Base-by-base conservation (phyloP, 2,329 filamentous ascomycete species). In the Penicillium sp. region DNA sequence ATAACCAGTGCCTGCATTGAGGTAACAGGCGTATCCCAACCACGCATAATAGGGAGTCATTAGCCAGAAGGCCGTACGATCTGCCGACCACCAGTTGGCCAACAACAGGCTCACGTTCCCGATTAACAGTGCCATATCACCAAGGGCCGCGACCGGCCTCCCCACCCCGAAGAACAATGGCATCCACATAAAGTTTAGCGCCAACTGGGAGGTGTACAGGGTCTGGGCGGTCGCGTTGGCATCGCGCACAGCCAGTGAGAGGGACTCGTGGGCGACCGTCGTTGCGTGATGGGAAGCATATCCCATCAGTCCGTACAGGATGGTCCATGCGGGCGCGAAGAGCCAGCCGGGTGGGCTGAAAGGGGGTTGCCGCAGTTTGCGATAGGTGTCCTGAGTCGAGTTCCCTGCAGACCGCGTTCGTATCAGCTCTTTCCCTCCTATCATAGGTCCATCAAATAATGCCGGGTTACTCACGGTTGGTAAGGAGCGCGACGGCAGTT, bases 101-200 rank as follows among this genome's bases (percentile, higher is more conserved):
- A 88, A 81, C 45, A 96, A 73, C 62, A 90, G 92, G 6, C 80
- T 82, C 43, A 89, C 88, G 27, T 87, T 76, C 8, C 87, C 90
- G 0, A 87, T 77, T 8, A 96, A 78, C 0, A 85, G 80, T 25
- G 89, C 73, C 45, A 95, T 86, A 68, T 96, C 89, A 25, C 81
- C 80, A 6, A 89, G 84, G 3, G 92, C 91, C 65, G 84, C 82
- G 46, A 87, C 79, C 1, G 91, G 90, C 14, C 83, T 82, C 58
- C 86, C 85, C 45, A 87, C 67, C n/a, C 82, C 81, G 68, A 96
- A 96, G 81, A 96, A 96, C 10, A 96, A 81, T 11, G 92, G 92
- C 82, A 91, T 96, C 90, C 90, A 97, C 48, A 87, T 72, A 27
- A 95, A 77, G 70, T 96, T 96, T 46, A 96, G 79, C 10, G 81